phyloP scores from a whole-genome alignment of 352 stramenopile genomes.

The Pythium monospermum region DNA sequence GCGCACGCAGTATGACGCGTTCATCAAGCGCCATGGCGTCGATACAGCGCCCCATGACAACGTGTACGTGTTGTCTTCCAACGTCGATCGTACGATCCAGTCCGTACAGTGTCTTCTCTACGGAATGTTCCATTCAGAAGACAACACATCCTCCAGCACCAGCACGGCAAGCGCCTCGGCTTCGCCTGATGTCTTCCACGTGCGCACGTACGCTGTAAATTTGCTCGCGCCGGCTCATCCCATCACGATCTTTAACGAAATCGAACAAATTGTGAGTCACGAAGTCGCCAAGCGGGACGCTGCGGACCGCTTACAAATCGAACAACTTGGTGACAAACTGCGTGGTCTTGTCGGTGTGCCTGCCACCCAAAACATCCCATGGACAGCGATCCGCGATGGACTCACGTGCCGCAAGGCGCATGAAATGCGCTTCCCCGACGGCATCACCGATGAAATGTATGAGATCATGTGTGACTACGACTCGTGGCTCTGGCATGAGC shows the following conservation, averaged over 20 bases:
- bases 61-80: conserved; percentile 78
- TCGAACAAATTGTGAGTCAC: conserved; percentile 54
- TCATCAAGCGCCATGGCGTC: conserved; percentile 22
- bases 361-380: conserved; percentile 44
- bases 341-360: conserved; percentile 37
- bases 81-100: conserved; percentile 66
- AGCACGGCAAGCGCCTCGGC: too few relatives aligned
- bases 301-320: conserved; percentile 17
- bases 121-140: conserved; percentile 56
- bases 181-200: conserved; percentile 49
- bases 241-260: conserved; percentile 66
- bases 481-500: conserved; percentile 75
- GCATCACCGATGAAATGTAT: conserved; percentile 59
- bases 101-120: conserved; percentile 70
- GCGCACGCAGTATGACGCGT: conserved; percentile 35
- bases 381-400: conserved; percentile 65
- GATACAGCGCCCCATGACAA: conserved; percentile 25
- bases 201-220: conserved; percentile 66
- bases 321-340: conserved; percentile 16
- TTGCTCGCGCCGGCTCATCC: conserved; percentile 54
- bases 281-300: conserved; percentile 33
- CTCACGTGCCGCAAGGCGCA: conserved; percentile 66
- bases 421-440: conserved; percentile 53
- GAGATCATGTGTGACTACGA: conserved; percentile 58
- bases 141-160: conserved; percentile 8